These are phyloP conservation scores for Daldinia caldariorum DNA, from an alignment of 495 filamentous ascomycete species.

Conservation along the genomic window DNA sequence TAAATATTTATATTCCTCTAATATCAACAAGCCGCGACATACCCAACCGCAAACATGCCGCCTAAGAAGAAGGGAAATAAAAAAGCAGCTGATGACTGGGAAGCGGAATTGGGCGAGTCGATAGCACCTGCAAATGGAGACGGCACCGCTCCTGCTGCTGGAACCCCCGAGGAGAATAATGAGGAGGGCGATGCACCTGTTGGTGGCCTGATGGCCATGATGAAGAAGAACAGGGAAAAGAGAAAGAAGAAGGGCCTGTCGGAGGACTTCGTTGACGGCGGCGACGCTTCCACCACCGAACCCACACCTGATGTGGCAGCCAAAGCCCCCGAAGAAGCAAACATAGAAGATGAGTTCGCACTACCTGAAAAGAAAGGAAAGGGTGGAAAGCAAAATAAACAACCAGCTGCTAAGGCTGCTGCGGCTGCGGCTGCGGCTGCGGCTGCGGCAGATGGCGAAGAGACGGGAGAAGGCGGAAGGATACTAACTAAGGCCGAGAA, in stretches of 20 bases:
- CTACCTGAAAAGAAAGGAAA: conserved; percentile 92
- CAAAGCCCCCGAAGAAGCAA: conserved; percentile 86
- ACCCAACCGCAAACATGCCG: conserved; percentile 67
- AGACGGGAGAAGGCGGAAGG: conserved; percentile 65
- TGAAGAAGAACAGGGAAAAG: conserved; percentile 90
- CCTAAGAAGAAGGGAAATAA: conserved; percentile 95
- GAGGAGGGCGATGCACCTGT: conserved; percentile 60
- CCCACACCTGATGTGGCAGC: conserved; percentile 63
- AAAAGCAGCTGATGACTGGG: conserved; percentile 92
- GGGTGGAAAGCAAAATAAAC: conserved; percentile 86
- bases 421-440: conserved; percentile 56
- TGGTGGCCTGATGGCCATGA: conserved; percentile 81
- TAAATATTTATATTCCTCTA: neutral
- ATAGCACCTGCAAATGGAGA: conserved; percentile 63
- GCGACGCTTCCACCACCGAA: conserved; percentile 64
- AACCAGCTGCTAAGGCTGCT: conserved; percentile 57
- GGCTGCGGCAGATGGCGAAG: conserved; percentile 62
- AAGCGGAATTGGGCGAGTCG: conserved; percentile 89
- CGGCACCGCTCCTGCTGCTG: conserved; percentile 50
- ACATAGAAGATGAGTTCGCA: conserved; percentile 85
- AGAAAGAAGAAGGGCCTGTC: conserved; percentile 89
- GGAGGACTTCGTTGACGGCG: conserved; percentile 79
- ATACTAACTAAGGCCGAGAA: conserved; percentile 95
- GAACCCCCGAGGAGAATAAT: conserved; percentile 59
- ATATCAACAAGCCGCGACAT: neutral